Conservation (phyloP, 2,329 filamentous ascomycete species). For the Ilyonectria robusta region DNA sequence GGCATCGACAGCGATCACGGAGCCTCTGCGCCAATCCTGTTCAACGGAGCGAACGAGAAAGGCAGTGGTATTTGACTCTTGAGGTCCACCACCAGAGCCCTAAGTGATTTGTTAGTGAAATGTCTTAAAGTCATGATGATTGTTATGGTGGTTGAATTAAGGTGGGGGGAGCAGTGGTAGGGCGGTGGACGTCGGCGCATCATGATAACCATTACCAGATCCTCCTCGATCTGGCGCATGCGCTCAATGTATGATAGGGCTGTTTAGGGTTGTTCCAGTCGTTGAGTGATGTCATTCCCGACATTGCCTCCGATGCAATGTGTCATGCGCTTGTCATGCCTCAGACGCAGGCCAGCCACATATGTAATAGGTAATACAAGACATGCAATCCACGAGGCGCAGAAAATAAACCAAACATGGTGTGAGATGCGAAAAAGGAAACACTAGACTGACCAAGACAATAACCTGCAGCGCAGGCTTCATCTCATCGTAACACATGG, state of each 20-base stretch:
- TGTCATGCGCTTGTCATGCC: no score
- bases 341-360: neutral
- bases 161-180: neutral
- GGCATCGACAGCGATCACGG: conserved; percentile 92
- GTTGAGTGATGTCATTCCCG: neutral
- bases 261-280: no score
- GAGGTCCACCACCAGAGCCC: conserved; percentile 91
- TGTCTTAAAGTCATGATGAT: neutral
- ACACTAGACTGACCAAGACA: conserved; percentile 73
- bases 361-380: neutral
- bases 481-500: conserved; percentile 46
- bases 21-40: conserved; percentile 85
- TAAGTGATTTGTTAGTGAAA: conserved; percentile 56
- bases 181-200: neutral
- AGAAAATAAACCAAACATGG: conserved; percentile 1
- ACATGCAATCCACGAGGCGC: neutral
- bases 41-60: conserved; percentile 88
- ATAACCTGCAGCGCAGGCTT: conserved; percentile 78
- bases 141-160: neutral
- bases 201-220: no score
- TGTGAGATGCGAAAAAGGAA: conserved; percentile 21
- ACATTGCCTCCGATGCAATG: neutral
- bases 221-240: no score
- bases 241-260: no score
- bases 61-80: conserved; percentile 90